Evolutionary conservation across 176 grass and related monocot species (phyloP).

Genomic region (Oryza meridionalis): DNA sequence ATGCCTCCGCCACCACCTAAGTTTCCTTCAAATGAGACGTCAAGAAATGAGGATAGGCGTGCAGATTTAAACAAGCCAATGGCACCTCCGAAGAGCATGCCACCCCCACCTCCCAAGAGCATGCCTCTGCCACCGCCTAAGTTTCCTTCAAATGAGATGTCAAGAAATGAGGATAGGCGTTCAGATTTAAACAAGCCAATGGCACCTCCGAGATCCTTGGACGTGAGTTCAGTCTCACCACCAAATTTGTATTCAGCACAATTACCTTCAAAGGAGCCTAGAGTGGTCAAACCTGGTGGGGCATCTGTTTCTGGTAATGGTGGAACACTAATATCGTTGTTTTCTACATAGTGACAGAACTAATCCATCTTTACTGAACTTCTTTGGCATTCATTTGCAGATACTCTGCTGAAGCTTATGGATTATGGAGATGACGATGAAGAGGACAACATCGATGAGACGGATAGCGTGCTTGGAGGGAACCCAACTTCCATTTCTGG

Average conservation of each 20-base stretch:
- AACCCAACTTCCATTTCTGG: conserved; percentile 40
- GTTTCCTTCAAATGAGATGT: conserved; percentile 44
- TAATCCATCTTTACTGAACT: conserved; percentile 1
- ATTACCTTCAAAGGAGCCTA: conserved; percentile 29
- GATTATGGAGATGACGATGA: conserved; percentile 91
- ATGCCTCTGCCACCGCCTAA: conserved; percentile 61
- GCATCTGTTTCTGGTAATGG: conserved; percentile 61
- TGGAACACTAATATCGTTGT: not conserved
- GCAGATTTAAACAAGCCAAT: conserved; percentile 41
- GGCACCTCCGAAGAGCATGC: conserved; percentile 31
- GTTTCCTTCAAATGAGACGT: conserved; percentile 43
- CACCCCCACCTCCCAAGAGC: conserved; percentile 29
- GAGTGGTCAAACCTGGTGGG: conserved; percentile 37
- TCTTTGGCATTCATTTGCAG: conserved; percentile 33
- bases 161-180: conserved; percentile 35
- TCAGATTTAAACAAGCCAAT: conserved; percentile 41
- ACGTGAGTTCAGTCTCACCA: conserved; percentile 25
- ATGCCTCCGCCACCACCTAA: conserved; percentile 61
- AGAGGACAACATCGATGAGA: conserved; percentile 26
- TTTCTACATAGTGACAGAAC: not conserved
- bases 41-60: conserved; percentile 35
- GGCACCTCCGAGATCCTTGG: conserved; percentile 15
- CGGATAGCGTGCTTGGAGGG: conserved; percentile 4
- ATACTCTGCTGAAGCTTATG: conserved; percentile 85
- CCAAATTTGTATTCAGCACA: conserved; percentile 31